phyloP scores from a whole-genome alignment of 2,329 filamentous ascomycete species.

The Aspergillus uvarum region DNA sequence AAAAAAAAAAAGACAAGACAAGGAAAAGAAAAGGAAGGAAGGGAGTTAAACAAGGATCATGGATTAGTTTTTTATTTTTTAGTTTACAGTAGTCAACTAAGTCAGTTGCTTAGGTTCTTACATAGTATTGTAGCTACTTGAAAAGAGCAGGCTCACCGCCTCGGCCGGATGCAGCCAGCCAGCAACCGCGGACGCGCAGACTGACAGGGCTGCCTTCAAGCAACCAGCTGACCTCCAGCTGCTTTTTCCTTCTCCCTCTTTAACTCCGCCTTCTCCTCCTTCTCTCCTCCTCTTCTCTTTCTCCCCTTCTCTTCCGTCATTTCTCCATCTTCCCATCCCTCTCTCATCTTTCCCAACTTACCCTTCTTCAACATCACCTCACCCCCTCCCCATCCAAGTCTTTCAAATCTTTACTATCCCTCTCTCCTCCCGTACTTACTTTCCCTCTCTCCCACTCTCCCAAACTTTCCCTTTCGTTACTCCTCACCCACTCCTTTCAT shows the following conservation, averaged over 20 bases:
- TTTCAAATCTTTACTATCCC: background rate
- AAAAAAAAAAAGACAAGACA: no score
- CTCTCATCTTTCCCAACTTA: constrained; percentile 15
- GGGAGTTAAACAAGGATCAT: no score
- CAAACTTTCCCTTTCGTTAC: background rate
- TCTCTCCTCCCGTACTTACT: background rate
- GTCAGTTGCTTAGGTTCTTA: no score
- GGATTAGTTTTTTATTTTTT: no score
- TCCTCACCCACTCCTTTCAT: background rate
- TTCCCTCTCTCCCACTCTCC: constrained; percentile 6
- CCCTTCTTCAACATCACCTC: background rate
- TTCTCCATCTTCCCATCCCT: constrained; percentile 13
- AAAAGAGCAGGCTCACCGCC: constrained; percentile 26
- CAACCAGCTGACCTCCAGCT: constrained; percentile 14
- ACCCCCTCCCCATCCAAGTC: no score
- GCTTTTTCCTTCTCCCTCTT: constrained; percentile 17
- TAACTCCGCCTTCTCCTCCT: constrained; percentile 18
- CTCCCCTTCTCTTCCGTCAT: constrained; percentile 18
- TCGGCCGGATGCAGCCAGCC: constrained; percentile 22
- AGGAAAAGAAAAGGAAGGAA: no score
- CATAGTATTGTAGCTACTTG: no score
- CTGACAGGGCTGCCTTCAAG: constrained; percentile 8
- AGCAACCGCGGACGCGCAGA: constrained; percentile 8
- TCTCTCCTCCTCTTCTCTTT: constrained; percentile 19
- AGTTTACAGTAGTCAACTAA: background rate